Conservation (phyloP, 2,329 filamentous ascomycete species). For the Camptophora hylomeconis region DNA sequence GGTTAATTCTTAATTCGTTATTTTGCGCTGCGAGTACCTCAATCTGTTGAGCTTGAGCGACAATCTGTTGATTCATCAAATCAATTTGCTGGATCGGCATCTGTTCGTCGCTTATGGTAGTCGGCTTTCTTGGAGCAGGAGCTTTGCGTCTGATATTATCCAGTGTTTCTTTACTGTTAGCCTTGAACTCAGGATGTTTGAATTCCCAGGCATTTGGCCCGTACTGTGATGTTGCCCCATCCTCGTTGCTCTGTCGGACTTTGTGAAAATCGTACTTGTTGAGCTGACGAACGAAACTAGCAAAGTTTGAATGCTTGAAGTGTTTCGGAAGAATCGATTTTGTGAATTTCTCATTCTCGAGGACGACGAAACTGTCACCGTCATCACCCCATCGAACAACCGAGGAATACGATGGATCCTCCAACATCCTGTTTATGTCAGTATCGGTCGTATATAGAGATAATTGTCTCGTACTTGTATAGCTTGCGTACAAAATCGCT, state of each 20-base stretch:
- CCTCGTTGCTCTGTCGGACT: conserved; percentile 80
- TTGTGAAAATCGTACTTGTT: conserved; percentile 99
- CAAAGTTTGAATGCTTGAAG: conserved; percentile 98
- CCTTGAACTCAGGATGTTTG: conserved; percentile 90
- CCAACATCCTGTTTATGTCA: conserved; percentile 84
- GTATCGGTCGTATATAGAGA: too few relatives aligned
- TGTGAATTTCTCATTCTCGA: conserved; percentile 98
- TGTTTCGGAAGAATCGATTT: conserved; percentile 94
- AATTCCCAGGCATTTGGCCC: conserved; percentile 87
- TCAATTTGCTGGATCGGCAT: conserved; percentile 79
- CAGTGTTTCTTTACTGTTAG: conserved; percentile 88
- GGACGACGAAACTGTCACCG: conserved; percentile 89
- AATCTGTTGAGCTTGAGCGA: conserved; percentile 84
- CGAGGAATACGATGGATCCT: conserved; percentile 81
- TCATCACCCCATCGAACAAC: conserved; percentile 94
- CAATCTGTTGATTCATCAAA: conserved; percentile 73
- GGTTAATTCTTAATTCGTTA: conserved; percentile 59
- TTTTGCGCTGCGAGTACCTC: conserved; percentile 77
- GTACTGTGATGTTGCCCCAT: conserved; percentile 68
- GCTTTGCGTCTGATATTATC: conserved; percentile 96
- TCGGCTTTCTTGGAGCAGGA: conserved; percentile 69
- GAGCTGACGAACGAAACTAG: conserved; percentile 85
- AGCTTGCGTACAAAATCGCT: conserved; percentile 98
- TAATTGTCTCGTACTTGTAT: conserved; percentile 77
- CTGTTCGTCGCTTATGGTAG: conserved; percentile 56